phyloP scores from a whole-genome alignment of 1,284 basidiomycete genomes.

The Peniophora sp. region DNA sequence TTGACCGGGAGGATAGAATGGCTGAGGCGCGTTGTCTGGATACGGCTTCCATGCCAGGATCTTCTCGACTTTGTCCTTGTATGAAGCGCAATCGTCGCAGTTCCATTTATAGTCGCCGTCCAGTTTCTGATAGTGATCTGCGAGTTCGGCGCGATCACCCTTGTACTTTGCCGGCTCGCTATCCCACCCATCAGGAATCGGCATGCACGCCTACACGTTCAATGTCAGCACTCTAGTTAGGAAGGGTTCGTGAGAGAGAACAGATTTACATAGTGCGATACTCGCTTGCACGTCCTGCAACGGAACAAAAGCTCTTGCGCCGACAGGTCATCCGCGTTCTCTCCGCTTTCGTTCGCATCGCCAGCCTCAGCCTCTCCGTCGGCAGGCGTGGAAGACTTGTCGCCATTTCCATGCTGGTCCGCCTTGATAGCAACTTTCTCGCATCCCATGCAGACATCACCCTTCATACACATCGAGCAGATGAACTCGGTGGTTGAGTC shows the following conservation, averaged over 20 bases:
- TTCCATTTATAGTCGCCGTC: constrained; percentile 47
- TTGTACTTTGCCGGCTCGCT: constrained; percentile 24
- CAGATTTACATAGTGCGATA: constrained; percentile 77
- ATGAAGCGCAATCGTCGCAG: constrained; percentile 77
- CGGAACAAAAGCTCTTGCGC: constrained; percentile 59
- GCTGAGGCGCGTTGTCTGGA: constrained; percentile 53
- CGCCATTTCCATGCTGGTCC: constrained; percentile 20
- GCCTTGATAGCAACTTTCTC: constrained; percentile 46
- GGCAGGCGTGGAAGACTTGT: constrained; percentile 11
- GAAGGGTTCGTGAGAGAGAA: constrained; percentile 26
- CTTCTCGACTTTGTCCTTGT: constrained; percentile 67
- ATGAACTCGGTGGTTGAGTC: constrained; percentile 71
- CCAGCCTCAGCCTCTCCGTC: constrained; percentile 8
- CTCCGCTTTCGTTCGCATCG: neutral
- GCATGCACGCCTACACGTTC: neutral
- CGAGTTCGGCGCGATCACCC: constrained; percentile 36
- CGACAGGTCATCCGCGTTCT: constrained; percentile 13
- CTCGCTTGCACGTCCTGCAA: constrained; percentile 73
- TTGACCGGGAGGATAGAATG: constrained; percentile 30
- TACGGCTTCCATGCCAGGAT: constrained; percentile 88
- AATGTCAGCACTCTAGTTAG: constrained; percentile 13
- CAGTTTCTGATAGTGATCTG: constrained; percentile 51
- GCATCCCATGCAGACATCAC: constrained; percentile 74
- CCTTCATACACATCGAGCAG: constrained; percentile 70
- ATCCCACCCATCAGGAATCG: neutral